phyloP scores from a whole-genome alignment of 2,329 filamentous ascomycete species.

The Allantophomopsis cytisporea region DNA sequence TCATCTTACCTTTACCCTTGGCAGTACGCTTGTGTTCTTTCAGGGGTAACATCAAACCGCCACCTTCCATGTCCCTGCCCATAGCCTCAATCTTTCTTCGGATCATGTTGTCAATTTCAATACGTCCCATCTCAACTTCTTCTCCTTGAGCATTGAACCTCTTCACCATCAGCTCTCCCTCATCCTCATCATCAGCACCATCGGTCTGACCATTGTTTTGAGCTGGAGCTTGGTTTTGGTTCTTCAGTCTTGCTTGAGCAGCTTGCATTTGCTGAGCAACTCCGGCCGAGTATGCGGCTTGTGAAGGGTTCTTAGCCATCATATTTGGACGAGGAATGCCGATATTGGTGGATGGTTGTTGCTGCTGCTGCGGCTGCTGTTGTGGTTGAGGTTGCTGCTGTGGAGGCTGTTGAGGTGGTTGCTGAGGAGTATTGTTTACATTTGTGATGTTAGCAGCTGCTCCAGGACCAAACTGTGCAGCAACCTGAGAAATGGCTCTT shows the following conservation, averaged over 20 bases:
- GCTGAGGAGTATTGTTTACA: slow-evolving; percentile 25
- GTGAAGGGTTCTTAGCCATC: slow-evolving; percentile 14
- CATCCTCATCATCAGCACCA: slow-evolving; percentile 48
- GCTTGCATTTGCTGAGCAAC: slow-evolving; percentile 21
- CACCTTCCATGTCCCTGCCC: slow-evolving; percentile 59
- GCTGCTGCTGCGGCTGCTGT: slow-evolving; percentile 3
- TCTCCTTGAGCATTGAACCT: slow-evolving; percentile 39
- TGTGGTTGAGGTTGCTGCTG: slow-evolving; percentile 16
- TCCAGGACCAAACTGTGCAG: slow-evolving; percentile 45
- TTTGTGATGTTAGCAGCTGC: slow-evolving; percentile 55
- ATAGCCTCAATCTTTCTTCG: slow-evolving; percentile 53
- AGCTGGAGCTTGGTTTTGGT: slow-evolving; percentile 5
- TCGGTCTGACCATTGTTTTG: slow-evolving; percentile 55
- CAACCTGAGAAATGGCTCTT: slow-evolving; percentile 41
- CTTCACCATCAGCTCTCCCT: slow-evolving; percentile 43
- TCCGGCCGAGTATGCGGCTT: slow-evolving; percentile 14
- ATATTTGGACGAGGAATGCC: slow-evolving; percentile 7
- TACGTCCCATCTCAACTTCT: slow-evolving; percentile 38
- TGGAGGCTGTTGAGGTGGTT: slow-evolving; percentile 17
- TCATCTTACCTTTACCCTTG: slow-evolving; percentile 5
- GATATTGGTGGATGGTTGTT: slow-evolving; percentile 4
- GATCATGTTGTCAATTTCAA: slow-evolving; percentile 56
- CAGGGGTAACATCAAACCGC: slow-evolving; percentile 62
- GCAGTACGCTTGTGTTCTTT: slow-evolving; percentile 20
- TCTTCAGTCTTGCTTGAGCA: slow-evolving; percentile 10